Evolutionary conservation across 2,329 filamentous ascomycete genomes (phyloP), one percentile per base, ranked within the genome.

Genomic region (Orbilia brochopaga): DNA sequence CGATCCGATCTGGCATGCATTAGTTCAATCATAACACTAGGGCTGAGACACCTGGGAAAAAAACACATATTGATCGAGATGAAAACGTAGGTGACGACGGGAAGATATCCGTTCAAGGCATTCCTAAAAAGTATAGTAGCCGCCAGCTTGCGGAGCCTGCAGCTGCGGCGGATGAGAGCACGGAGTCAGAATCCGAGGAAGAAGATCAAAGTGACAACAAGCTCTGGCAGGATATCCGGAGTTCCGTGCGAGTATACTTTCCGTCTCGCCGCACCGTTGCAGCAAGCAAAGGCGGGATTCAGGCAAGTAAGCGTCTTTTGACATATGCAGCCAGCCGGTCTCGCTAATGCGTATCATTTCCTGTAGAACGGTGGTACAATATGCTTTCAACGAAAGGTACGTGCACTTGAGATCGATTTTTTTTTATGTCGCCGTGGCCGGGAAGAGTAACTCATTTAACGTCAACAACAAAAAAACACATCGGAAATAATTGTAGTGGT

Each of bases 311-410:
- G 50, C 61, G 55, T 66, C 8, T 59, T 69, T 73, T 72, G 60
- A 72, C 67, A 42, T 46, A 61, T 72, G 67, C 55, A 61, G 60
- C 60, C 60, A 72, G 56, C 48, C 72, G 59, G 57, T 23, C 61
- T 74, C 78, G 76, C 56, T 79, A 79, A 35, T 79, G 79, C 62
- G 56, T 50, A 69, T 52, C 58, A 61, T 63, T 65, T 64, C 42
- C 17, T 67, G 32, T 70, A 88, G 86, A 81, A 81, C 44, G 94
- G 86, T 21, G 93, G 93, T 7, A 96, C 92, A 0, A 92, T 97
- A 69, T 96, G 89, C 77, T 84, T 94, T 69, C 85, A 88, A 72
- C 19, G 37, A 58, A 54, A 65, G 67, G 67, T 72, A 72, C 55
- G 67, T 65, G 42, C 55, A 32, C n/a, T 50, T 52, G 24, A 51